A percentile compares a stretch with the other conserved stretches of the same genome.
Evolutionary conservation across 805 yeast species (phyloP).

Genomic region (Saturnispora saitoi): DNA sequence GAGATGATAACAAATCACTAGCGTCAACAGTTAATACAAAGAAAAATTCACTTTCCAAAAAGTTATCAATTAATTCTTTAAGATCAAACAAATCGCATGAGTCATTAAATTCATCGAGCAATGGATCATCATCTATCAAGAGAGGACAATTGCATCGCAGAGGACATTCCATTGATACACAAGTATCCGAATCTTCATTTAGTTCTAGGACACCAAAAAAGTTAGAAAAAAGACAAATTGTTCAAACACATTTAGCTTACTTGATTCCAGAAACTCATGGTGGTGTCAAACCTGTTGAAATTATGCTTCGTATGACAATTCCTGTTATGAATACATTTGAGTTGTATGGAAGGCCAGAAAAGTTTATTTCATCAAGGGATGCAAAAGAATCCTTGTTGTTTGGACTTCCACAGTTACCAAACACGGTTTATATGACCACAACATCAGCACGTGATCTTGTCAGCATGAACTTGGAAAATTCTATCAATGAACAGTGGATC

Average conservation of each 20-base stretch:
- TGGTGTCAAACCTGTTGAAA: slow-evolving; percentile 64
- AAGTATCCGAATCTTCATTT: slow-evolving; percentile 20
- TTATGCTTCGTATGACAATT: slow-evolving; percentile 59
- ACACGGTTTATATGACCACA: slow-evolving; percentile 44
- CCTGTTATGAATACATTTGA: slow-evolving; percentile 65
- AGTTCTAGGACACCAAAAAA: slow-evolving; percentile 19
- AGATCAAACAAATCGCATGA: slow-evolving; percentile 15
- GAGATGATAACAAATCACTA: slow-evolving; percentile 14
- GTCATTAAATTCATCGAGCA: slow-evolving; percentile 12
- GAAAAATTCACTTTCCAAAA: slow-evolving; percentile 17
- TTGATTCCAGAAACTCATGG: slow-evolving; percentile 62
- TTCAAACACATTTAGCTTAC: slow-evolving; percentile 25
- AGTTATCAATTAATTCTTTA: slow-evolving; percentile 24
- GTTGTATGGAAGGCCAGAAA: slow-evolving; percentile 66
- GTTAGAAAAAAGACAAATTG: slow-evolving; percentile 18
- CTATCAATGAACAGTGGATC: slow-evolving; percentile 27
- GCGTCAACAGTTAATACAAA: slow-evolving; percentile 2
- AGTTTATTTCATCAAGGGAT: slow-evolving; percentile 48
- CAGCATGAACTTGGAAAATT: slow-evolving; percentile 25
- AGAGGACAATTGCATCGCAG: slow-evolving; percentile 15
- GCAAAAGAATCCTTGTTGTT: slow-evolving; percentile 51
- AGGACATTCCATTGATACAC: slow-evolving; percentile 22
- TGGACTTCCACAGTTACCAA: slow-evolving; percentile 70
- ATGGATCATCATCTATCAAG: slow-evolving; percentile 7
- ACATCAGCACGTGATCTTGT: slow-evolving; percentile 27